Evolutionary conservation across 2,329 filamentous ascomycete species (phyloP), one percentile per base, ranked within the genome.

Genomic region (Aspergillus ochraceoroseus): DNA sequence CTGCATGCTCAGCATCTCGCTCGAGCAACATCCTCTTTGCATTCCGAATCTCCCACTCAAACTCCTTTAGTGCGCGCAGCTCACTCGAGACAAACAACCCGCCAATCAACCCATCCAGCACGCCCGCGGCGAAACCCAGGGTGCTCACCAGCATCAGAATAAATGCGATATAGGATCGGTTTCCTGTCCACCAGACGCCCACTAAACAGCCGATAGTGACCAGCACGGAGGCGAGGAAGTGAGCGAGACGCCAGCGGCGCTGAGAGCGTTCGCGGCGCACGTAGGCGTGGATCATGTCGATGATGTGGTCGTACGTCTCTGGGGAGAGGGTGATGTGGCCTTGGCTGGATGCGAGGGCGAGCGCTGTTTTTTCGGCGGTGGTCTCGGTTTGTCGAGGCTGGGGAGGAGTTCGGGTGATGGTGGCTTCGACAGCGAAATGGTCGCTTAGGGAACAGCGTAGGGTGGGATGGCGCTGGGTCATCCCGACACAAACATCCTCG

Each of bases 361-460:
- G n/a, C 3, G 15, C 17, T n/a, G 27, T 7, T 14, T 30, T 9
- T 5, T 28, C 20, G 15, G n/a, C 6, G 2, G 14, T 11, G 3
- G 38, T 37, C 2, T 48, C 44, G 3, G n/a, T n/a, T n/a, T n/a
- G n/a, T n/a, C n/a, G n/a, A n/a, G n/a, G n/a, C n/a, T n/a, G n/a
- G n/a, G 36, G 18, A 3, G 49, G 15, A 20, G 33, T 68, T 8
- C 76, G 72, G 3, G 69, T 65, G 7, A 96, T 72, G 0, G 86
- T 88, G 4, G 86, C 82, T 61, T 90, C 84, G 38, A 96, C 84
- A 14, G 87, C 88, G 63, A 95, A 96, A 63, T 96, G 92, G 59
- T 98, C 90, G 54, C 88, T 95, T 17, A 96, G 73, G 1, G 87
- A 94, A 67, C 88, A 95, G 47, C 80, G 75, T 1, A 95, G 72